Evolutionary conservation across 441 rosid species (phyloP).

Genomic region (Kokia cookei): DNA sequence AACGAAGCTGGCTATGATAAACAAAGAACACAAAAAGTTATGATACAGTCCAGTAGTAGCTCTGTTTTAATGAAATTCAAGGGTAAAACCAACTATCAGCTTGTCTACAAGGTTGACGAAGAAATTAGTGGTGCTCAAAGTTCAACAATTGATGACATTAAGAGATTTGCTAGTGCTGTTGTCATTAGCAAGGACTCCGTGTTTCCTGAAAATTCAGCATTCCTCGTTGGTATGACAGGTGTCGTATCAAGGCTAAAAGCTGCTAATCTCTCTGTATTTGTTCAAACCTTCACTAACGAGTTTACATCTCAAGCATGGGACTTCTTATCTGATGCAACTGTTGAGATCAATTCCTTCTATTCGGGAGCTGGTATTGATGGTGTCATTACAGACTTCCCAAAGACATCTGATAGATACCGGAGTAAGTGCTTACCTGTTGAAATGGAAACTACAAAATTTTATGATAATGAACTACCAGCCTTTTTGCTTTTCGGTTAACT

Average conservation of each 20-base stretch:
- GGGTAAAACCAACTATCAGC: slow-evolving; percentile 20
- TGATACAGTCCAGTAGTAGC: slow-evolving; percentile 47
- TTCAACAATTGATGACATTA: slow-evolving; percentile 38
- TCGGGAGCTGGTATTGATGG: slow-evolving; percentile 19
- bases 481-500: background rate
- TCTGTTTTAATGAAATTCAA: slow-evolving; percentile 40
- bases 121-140: slow-evolving; percentile 24
- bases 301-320: slow-evolving; percentile 35
- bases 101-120: slow-evolving; percentile 38
- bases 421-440: slow-evolving; percentile 26
- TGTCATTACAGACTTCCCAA: slow-evolving; percentile 53
- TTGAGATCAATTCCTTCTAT: slow-evolving; percentile 35
- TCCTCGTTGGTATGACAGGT: slow-evolving; percentile 9
- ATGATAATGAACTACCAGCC: background rate
- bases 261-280: slow-evolving; percentile 36
- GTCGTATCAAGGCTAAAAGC: slow-evolving; percentile 24
- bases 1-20: slow-evolving; percentile 25
- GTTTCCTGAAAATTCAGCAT: slow-evolving; percentile 10
- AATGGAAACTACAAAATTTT: background rate
- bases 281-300: slow-evolving; percentile 41
- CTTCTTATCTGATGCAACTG: slow-evolving; percentile 39
- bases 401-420: slow-evolving; percentile 43
- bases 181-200: slow-evolving; percentile 33
- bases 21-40: slow-evolving; percentile 13
- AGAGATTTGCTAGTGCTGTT: slow-evolving; percentile 35